Evolutionary conservation across 108 stramenopile genomes (phyloP).

Genomic region (Schizochytrium sp.): DNA sequence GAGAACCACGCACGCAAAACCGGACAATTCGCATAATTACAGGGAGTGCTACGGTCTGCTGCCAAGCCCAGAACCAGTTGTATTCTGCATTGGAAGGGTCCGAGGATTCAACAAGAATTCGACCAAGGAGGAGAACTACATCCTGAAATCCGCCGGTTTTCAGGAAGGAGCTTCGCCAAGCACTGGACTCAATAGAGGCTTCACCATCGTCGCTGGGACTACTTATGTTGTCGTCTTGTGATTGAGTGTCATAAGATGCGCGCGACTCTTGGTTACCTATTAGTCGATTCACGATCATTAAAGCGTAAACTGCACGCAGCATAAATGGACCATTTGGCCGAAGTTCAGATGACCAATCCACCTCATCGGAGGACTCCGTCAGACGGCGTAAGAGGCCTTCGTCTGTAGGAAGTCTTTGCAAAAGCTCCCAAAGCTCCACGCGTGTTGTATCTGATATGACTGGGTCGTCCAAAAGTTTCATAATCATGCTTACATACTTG

Average conservation of each 20-base stretch:
- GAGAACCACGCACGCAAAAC: conserved; percentile 37
- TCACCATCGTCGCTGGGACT: background rate
- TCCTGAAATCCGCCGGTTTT: conserved; percentile 25
- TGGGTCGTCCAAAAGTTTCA: conserved; percentile 26
- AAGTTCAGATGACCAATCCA: background rate
- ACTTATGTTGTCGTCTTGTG: background rate
- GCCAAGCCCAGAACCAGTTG: conserved; percentile 47
- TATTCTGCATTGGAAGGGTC: background rate
- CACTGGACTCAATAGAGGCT: background rate
- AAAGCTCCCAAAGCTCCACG: conserved; percentile 58
- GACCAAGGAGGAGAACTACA: conserved; percentile 37
- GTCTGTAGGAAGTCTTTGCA: conserved; percentile 29
- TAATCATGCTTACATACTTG: conserved; percentile 47
- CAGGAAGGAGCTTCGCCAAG: conserved; percentile 51
- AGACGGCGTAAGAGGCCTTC: conserved; percentile 4
- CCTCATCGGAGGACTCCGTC: background rate
- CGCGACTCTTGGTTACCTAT: background rate
- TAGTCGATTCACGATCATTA: conserved; percentile 55
- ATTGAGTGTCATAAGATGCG: background rate
- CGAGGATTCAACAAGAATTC: background rate
- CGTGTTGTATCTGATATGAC: conserved; percentile 27
- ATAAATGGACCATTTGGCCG: background rate
- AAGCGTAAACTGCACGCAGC: conserved; percentile 6
- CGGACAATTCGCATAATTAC: conserved; percentile 46
- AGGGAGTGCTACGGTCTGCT: conserved; percentile 54